phyloP scores from a whole-genome alignment of 768 basidiomycete species.

The Chalciporus chontae region DNA sequence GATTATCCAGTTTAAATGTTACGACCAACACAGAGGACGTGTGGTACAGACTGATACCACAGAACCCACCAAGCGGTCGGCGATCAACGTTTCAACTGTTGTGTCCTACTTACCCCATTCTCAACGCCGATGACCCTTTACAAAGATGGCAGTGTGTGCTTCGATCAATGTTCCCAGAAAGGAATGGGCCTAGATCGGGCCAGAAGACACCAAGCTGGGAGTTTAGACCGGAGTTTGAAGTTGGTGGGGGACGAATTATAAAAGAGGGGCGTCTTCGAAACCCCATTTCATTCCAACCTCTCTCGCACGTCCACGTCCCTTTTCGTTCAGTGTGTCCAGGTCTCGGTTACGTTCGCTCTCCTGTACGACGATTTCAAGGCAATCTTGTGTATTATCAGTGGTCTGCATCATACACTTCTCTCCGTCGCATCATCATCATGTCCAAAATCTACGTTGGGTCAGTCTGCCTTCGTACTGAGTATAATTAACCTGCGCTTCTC shows the following conservation, averaged over 20 bases:
- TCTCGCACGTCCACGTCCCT: conserved; percentile 48
- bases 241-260: conserved; percentile 39
- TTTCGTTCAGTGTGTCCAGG: conserved; percentile 46
- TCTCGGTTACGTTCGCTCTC: conserved; percentile 56
- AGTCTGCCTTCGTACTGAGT: conserved; percentile 62
- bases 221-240: conserved; percentile 51
- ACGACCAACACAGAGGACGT: too few species aligned
- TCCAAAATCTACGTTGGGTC: conserved; percentile 93
- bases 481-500: conserved; percentile 43
- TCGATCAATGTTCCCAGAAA: conserved; percentile 20
- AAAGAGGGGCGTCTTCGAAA: conserved; percentile 30
- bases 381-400: conserved; percentile 46
- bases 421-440: conserved; percentile 49
- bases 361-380: conserved; percentile 49
- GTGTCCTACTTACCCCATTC: too few species aligned
- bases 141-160: not conserved
- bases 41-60: too few species aligned
- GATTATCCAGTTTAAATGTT: conserved; percentile 1
- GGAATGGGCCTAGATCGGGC: conserved; percentile 23
- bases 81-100: too few species aligned
- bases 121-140: too few species aligned
- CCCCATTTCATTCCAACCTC: conserved; percentile 32
- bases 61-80: too few species aligned
- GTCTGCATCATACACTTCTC: conserved; percentile 23
- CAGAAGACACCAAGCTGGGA: conserved; percentile 14